Conservation (phyloP, 2,329 filamentous ascomycete species). For the Lecanoromycetidae sp. region DNA sequence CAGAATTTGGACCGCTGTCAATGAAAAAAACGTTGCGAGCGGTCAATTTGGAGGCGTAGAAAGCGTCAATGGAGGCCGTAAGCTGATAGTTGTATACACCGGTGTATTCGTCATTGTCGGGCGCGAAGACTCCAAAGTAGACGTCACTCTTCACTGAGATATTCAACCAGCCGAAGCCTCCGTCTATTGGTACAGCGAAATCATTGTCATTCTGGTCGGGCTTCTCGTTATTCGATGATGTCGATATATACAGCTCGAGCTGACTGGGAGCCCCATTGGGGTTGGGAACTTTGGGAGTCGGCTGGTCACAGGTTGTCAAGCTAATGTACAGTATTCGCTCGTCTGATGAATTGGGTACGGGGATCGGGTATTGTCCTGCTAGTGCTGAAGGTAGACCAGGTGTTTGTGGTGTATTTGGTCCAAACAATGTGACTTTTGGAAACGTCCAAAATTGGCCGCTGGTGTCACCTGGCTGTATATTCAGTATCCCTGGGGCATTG, state of each 20-base stretch:
- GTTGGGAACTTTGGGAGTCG: slow-evolving; percentile 41
- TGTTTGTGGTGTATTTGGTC: slow-evolving; percentile 28
- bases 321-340: slow-evolving; percentile 59
- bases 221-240: slow-evolving; percentile 46
- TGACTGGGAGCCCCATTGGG: slow-evolving; percentile 49
- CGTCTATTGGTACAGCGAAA: slow-evolving; percentile 41
- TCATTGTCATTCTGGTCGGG: slow-evolving; percentile 31
- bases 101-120: slow-evolving; percentile 48
- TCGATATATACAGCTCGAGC: slow-evolving; percentile 66
- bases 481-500: slow-evolving; percentile 49
- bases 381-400: slow-evolving; percentile 26
- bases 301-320: slow-evolving; percentile 75
- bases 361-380: slow-evolving; percentile 18
- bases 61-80: slow-evolving; percentile 66
- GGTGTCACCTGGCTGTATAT: slow-evolving; percentile 52
- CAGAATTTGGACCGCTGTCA: slow-evolving; percentile 69
- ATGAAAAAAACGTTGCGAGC: slow-evolving; percentile 59
- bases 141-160: slow-evolving; percentile 53
- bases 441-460: slow-evolving; percentile 56
- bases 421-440: slow-evolving; percentile 42
- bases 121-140: slow-evolving; percentile 65
- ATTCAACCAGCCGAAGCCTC: slow-evolving; percentile 58
- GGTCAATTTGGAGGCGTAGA: slow-evolving; percentile 51
- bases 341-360: slow-evolving; percentile 15
- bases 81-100: slow-evolving; percentile 70